Base-by-base conservation (phyloP, 2,329 filamentous ascomycete species). In the Hymenoscyphus fructigenus region DNA sequence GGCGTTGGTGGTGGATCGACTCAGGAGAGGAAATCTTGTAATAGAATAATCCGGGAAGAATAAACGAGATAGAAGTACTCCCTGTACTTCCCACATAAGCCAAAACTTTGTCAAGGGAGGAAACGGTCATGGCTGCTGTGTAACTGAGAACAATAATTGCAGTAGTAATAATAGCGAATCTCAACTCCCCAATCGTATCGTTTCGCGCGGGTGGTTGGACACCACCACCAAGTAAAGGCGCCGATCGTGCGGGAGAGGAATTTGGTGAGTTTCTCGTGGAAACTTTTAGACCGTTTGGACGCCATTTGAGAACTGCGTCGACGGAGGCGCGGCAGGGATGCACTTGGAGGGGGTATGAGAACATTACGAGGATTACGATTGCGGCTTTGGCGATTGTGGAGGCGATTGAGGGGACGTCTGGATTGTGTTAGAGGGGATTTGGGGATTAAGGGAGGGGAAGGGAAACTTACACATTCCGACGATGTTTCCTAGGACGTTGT, bases 11-110 rank as follows among this genome's bases (percentile, higher is more conserved):
- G 68, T 94, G 88, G 32, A 89, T 85, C 56, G 91, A 94, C 63
- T 97, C 90, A 0, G 95, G 95, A 28, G 92, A 88, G 14, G 92
- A 96, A 66, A 99, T 98, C 79, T 98, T 98, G 80, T 98, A 99
- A 78, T 98, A 99, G 78, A 99, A 99, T 3, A 99, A 79, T 0
- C 95, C 95, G 0, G 95, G 95, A 0, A 99, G 84, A 69, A 99
- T 98, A 76, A 99, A 99, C 67, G 92, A 96, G 73, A 99, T 99
- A 67, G 92, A 92, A 0, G 95, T 99, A 60, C 90, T 94, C 61
- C 95, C 95, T 0, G 95, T 99, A 72, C 90, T 93, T 44, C 95
- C 95, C 12, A 99, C 95, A 71, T 97, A 99, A 0, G 95, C 94
- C 0, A 99, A 84, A 0, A 99, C 93, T 57, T 91, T 90, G 75